Base-by-base conservation (phyloP, 331 rosid species). In the Quercus phellos region DNA sequence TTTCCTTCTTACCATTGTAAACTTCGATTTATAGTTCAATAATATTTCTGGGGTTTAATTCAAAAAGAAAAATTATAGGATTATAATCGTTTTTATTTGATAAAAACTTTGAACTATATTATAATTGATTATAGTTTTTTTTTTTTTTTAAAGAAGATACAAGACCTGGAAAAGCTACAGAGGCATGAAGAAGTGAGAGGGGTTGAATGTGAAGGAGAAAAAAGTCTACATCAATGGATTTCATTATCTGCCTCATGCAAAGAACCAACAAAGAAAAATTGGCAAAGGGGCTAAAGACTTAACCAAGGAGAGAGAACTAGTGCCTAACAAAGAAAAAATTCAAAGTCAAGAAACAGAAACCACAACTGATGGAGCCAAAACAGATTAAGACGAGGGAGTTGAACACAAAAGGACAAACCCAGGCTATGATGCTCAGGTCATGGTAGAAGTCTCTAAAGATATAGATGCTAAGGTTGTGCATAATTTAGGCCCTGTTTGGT, bases 401-500 rank as follows among this genome's bases (percentile, higher is more conserved):
- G 72, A 83, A 29, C 63, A 60, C 21, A 73, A 74, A 51, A 79
- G 77, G 9, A 6, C 42, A 61, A 79, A 60, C 3, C 13, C 75
- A 6, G 79, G 71, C 53, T 54, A 64, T 26, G 87, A 84, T 35
- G 79, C 86, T 70, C 85, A 84, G 4, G 78, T 77, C 61, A 61
- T 68, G 22, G 87, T 86, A 12, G 84, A 89, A 70, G 77, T 78
- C 75, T 80, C 89, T 6, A 76, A 73, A 69, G 92, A 86, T 2
- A 26, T 34, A 54, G 84, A 85, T 21, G 79, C 43, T 1, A 92
- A 88, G 35, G 85, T 58, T 61, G 34, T 76, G 32, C 86, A 79
- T 59, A 87, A 84, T 85, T 82, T 24, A 24, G 26, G 26, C 26
- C 26, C 26, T 24, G 26, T 24, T 24, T 24, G 26, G 26, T 24